These are phyloP conservation scores for Amanita muscaria DNA, from an alignment of 768 basidiomycete genomes.

Conservation along the genomic window DNA sequence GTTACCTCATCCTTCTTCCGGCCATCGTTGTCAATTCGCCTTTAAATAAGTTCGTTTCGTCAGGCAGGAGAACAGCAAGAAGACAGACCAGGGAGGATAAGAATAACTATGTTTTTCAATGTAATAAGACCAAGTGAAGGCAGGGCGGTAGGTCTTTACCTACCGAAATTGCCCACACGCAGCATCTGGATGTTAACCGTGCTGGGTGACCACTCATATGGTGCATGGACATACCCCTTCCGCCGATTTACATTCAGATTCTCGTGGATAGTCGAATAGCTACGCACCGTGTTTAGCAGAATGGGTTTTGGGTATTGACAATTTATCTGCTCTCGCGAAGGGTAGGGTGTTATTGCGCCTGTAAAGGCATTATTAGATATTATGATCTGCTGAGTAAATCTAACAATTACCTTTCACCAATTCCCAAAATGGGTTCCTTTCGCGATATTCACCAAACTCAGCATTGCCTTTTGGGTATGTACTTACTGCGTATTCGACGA, in stretches of 20 bases:
- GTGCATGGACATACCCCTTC: conserved; percentile 55
- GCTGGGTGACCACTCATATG: conserved; percentile 69
- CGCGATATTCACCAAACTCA: too few relatives aligned
- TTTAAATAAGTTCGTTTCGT: conserved; percentile 7
- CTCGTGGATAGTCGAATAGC: conserved; percentile 3
- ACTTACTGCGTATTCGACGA: conserved; percentile 47
- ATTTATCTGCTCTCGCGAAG: conserved; percentile 49
- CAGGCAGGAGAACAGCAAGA: conserved; percentile 7
- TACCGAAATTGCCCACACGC: conserved; percentile 62
- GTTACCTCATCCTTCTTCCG: conserved; percentile 61
- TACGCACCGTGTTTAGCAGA: conserved; percentile 58
- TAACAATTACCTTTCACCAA: conserved; percentile 54
- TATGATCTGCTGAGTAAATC: conserved; percentile 2
- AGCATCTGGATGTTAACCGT: conserved; percentile 73
- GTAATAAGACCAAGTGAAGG: conserved; percentile 4
- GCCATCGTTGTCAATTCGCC: conserved; percentile 80
- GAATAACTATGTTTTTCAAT: conserved; percentile 37
- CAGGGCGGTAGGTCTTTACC: conserved; percentile 13
- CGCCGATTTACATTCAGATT: conserved; percentile 11
- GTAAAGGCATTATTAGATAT: conserved; percentile 3
- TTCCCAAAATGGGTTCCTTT: conserved; percentile 80
- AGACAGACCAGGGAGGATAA: conserved; percentile 55
- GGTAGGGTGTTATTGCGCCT: conserved; percentile 59
- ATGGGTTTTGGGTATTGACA: conserved; percentile 79
- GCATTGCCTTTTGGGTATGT: too few relatives aligned